phyloP scores from a whole-genome alignment of 2,329 filamentous ascomycete genomes.

The Blastomyces parvus region DNA sequence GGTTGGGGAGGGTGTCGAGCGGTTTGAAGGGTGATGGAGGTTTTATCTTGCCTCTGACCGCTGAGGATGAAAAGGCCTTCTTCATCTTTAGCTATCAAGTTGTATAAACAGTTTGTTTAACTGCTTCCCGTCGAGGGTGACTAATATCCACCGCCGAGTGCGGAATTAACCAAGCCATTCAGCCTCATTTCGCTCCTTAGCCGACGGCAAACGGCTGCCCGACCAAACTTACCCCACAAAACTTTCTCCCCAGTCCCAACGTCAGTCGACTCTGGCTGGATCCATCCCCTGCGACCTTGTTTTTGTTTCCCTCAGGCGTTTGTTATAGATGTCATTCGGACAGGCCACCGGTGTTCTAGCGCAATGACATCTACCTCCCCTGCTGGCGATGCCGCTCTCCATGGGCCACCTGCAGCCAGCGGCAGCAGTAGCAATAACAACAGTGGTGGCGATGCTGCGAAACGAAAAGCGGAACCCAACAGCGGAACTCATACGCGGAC shows the following conservation, averaged over 20 bases:
- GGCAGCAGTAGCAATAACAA: background rate
- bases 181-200: too few relatives aligned
- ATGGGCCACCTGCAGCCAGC: background rate
- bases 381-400: background rate
- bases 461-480: constrained; percentile 35
- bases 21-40: constrained; percentile 11
- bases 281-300: background rate
- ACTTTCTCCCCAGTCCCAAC: background rate
- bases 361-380: constrained; percentile 1
- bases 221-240: background rate
- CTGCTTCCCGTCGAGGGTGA: too few relatives aligned
- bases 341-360: background rate
- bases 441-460: constrained; percentile 13
- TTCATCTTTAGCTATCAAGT: background rate
- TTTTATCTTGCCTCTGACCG: background rate
- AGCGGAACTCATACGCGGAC: constrained; percentile 45
- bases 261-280: background rate
- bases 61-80: background rate
- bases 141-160: too few relatives aligned
- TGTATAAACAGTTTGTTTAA: too few relatives aligned
- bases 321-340: background rate
- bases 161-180: too few relatives aligned
- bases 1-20: constrained; percentile 24
- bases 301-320: background rate
- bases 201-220: too few relatives aligned